These are phyloP conservation scores for Bryoerythrophyllum caledonicum DNA, from an alignment of 225 moss, liverwort and hornwort species.

Conservation along the genomic window DNA sequence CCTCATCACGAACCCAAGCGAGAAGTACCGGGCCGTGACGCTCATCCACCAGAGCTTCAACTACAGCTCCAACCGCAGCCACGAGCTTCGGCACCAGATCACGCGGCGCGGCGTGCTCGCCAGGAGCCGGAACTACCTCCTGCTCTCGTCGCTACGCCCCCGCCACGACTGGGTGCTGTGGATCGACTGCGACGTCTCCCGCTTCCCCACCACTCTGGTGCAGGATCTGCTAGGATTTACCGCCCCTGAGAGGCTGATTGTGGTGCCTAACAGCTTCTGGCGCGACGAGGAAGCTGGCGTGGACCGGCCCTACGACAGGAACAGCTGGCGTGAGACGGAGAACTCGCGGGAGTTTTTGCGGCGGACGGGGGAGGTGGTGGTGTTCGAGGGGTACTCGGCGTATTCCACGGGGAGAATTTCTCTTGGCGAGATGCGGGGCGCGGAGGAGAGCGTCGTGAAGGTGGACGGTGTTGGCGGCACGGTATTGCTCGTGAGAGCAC, in stretches of 20 bases:
- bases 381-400: constrained; percentile 46
- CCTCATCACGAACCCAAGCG: constrained; percentile 8
- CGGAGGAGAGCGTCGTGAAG: constrained; percentile 40
- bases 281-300: constrained; percentile 23
- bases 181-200: constrained; percentile 46
- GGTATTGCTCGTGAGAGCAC: constrained; percentile 37
- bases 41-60: constrained; percentile 28
- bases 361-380: constrained; percentile 35
- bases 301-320: constrained; percentile 35
- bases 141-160: constrained; percentile 35
- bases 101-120: constrained; percentile 33
- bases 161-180: constrained; percentile 47
- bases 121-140: constrained; percentile 44
- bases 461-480: constrained; percentile 44
- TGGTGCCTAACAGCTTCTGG: constrained; percentile 44
- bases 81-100: constrained; percentile 33
- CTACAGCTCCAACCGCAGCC: constrained; percentile 26
- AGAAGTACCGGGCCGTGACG: constrained; percentile 33
- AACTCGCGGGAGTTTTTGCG: constrained; percentile 23
- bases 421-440: constrained; percentile 32
- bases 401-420: constrained; percentile 34
- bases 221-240: constrained; percentile 35
- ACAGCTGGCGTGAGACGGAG: constrained; percentile 39
- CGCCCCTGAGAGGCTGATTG: constrained; percentile 25
- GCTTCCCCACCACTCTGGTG: constrained; percentile 20